phyloP scores from a whole-genome alignment of 2,329 filamentous ascomycete genomes.

The Clonostachys byssicola region DNA sequence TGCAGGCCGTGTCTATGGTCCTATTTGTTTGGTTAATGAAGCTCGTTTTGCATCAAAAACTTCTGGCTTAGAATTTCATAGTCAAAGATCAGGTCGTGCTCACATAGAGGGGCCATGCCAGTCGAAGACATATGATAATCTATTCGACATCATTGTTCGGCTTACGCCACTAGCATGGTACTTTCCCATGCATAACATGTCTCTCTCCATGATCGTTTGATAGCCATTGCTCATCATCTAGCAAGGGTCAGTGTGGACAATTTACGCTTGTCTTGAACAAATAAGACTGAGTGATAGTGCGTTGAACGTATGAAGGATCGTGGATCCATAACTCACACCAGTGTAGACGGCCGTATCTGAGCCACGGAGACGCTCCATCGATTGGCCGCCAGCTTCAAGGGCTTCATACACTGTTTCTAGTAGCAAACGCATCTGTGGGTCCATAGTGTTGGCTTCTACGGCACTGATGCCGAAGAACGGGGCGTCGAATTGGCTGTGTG shows the following conservation, averaged over 20 bases:
- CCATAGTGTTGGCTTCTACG: conserved; percentile 1
- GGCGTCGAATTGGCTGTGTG: not conserved
- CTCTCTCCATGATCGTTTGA: conserved; percentile 3
- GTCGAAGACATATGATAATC: conserved; percentile 27
- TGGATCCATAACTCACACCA: conserved; percentile 6
- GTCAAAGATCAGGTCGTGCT: not conserved
- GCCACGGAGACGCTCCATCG: conserved; percentile 16
- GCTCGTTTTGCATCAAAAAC: not conserved
- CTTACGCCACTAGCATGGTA: conserved; percentile 23
- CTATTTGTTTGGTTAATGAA: not conserved
- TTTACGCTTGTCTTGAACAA: too few relatives aligned
- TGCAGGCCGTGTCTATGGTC: conserved; percentile 32
- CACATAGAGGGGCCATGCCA: conserved; percentile 18
- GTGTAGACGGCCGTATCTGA: conserved; percentile 17
- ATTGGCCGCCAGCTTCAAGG: conserved; percentile 17
- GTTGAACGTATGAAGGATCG: not conserved
- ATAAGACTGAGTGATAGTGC: not conserved
- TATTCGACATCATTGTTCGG: conserved; percentile 20
- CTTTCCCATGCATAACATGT: conserved; percentile 17
- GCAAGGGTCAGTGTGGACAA: too few relatives aligned
- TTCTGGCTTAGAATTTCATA: not conserved
- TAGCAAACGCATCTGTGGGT: conserved; percentile 8
- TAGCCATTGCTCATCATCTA: conserved; percentile 16
- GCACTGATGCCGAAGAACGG: conserved; percentile 3
- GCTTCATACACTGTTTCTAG: conserved; percentile 12